A percentile compares a stretch with the other conserved stretches of the same genome.
Evolutionary conservation across 768 basidiomycete genomes (phyloP).

Genomic region (Panaeolus papilionaceus): DNA sequence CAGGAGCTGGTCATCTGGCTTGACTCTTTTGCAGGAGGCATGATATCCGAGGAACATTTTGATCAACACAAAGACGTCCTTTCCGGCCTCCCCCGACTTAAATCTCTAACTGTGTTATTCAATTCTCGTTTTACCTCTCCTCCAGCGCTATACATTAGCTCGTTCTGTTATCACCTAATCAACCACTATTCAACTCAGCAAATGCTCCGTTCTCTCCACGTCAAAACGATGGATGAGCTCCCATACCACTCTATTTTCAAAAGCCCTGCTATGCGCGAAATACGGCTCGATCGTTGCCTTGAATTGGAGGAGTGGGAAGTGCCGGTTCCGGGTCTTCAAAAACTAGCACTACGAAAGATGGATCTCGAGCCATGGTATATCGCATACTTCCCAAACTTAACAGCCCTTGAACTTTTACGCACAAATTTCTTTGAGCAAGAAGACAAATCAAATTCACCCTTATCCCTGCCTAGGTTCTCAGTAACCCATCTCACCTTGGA

Average conservation of each 20-base stretch:
- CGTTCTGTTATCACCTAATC: background rate
- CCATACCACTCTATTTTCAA: background rate
- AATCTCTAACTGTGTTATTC: background rate
- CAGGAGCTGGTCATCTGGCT: background rate
- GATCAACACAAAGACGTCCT: background rate
- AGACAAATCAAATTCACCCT: background rate
- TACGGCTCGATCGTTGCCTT: background rate
- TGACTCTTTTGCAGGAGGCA: background rate
- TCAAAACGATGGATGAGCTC: slow-evolving; percentile 1
- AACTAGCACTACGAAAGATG: background rate
- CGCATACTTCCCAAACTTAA: background rate
- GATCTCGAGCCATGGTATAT: background rate
- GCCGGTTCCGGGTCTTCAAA: background rate
- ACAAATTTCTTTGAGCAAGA: background rate
- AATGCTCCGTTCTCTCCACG: background rate
- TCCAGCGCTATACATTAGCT: background rate
- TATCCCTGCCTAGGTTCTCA: background rate
- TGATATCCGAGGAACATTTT: background rate
- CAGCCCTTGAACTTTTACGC: background rate
- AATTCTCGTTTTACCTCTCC: background rate
- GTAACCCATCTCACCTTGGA: background rate
- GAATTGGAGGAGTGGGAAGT: background rate
- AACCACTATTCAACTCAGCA: background rate
- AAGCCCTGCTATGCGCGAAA: background rate
- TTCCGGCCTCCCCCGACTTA: background rate